Conservation (phyloP, 179 eudicot genomes). For the Carnegiea gigantea region DNA sequence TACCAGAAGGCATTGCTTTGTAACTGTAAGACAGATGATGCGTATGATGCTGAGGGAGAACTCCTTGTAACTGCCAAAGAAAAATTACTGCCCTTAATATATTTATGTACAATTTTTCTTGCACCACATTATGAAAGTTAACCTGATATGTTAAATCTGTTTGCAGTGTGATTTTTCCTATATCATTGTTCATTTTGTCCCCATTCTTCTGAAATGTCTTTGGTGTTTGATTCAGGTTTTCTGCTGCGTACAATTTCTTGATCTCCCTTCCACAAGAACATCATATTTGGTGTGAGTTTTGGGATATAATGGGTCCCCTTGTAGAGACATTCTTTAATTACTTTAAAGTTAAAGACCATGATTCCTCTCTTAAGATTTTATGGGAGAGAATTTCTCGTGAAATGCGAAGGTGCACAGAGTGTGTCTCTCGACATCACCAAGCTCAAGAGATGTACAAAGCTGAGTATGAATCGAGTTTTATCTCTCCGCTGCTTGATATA, state of each 20-base stretch:
- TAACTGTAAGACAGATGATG: not conserved
- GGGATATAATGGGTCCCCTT: slow-evolving; percentile 90
- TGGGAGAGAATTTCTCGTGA: slow-evolving; percentile 75
- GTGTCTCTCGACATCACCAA: slow-evolving; percentile 87
- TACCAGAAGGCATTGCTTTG: not conserved
- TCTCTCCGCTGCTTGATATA: slow-evolving; percentile 78
- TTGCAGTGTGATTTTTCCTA: not conserved
- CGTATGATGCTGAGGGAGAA: not conserved
- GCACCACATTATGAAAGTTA: not conserved
- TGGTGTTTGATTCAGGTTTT: slow-evolving; percentile 59
- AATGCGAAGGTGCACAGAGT: slow-evolving; percentile 79
- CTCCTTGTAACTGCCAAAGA: not conserved
- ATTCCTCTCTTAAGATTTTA: slow-evolving; percentile 78
- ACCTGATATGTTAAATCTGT: not conserved
- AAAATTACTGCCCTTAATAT: not conserved
- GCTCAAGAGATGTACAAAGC: slow-evolving; percentile 73
- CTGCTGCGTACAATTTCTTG: slow-evolving; percentile 80
- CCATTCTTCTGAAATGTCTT: not conserved
- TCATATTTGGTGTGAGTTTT: slow-evolving; percentile 85
- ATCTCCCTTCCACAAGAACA: slow-evolving; percentile 49
- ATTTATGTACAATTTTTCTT: not conserved
- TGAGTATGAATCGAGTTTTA: slow-evolving; percentile 71
- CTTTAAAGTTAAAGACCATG: slow-evolving; percentile 54
- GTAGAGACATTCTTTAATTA: slow-evolving; percentile 89
- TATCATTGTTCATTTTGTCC: not conserved